These are phyloP conservation scores for Trichoderma brevicompactum DNA, from an alignment of 2,329 filamentous ascomycete genomes.

Conservation along the genomic window DNA sequence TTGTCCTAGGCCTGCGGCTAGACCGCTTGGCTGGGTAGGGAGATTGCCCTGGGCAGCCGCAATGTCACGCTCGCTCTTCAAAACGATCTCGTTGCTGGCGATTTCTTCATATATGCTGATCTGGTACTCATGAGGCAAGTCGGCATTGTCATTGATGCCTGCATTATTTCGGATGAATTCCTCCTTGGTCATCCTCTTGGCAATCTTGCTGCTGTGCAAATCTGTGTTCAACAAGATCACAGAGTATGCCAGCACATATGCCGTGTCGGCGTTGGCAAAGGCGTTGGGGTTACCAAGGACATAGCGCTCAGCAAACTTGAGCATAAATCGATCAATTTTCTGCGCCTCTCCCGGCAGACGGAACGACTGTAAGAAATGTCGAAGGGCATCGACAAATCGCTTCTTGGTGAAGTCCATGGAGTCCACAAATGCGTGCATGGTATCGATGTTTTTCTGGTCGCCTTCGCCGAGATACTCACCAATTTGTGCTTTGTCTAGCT, in stretches of 20 bases:
- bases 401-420: conserved; percentile 90
- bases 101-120: conserved; percentile 92
- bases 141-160: conserved; percentile 94
- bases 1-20: conserved; percentile 83
- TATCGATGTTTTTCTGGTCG: conserved; percentile 89
- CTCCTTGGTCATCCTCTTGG: conserved; percentile 86
- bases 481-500: conserved; percentile 86
- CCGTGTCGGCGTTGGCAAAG: conserved; percentile 97
- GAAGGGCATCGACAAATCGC: conserved; percentile 88
- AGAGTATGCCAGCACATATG: conserved; percentile 93
- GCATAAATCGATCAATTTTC: conserved; percentile 99
- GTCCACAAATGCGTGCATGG: conserved; percentile 98
- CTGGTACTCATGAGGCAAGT: conserved; percentile 92
- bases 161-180: conserved; percentile 99
- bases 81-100: conserved; percentile 84
- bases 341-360: conserved; percentile 93
- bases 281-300: conserved; percentile 94
- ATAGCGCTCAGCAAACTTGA: conserved; percentile 97
- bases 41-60: conserved; percentile 76
- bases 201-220: conserved; percentile 86
- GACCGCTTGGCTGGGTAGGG: conserved; percentile 64
- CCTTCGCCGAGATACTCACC: conserved; percentile 95
- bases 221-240: conserved; percentile 98
- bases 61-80: conserved; percentile 88
- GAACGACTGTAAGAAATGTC: conserved; percentile 92